phyloP scores from a whole-genome alignment of 169 alveolate genomes.

The Perkinsus chesapeaki region DNA sequence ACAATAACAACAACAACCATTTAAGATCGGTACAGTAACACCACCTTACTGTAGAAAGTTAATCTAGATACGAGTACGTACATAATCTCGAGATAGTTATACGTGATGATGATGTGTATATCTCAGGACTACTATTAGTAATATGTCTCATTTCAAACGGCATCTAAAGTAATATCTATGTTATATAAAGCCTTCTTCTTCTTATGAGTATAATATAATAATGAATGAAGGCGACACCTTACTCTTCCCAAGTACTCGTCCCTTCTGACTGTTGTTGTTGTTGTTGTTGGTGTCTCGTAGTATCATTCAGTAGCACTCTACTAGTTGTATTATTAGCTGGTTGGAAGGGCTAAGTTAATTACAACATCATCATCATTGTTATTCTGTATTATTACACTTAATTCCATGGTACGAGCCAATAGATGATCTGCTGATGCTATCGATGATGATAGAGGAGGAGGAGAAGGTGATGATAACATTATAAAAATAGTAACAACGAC shows the following conservation, averaged over 20 bases:
- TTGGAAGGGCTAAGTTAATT: background rate
- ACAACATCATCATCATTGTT: background rate
- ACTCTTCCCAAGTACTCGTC: too few species aligned
- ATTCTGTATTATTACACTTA: background rate
- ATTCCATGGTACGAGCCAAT: background rate
- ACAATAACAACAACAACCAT: background rate
- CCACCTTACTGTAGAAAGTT: too few species aligned
- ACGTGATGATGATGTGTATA: too few species aligned
- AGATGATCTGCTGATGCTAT: background rate
- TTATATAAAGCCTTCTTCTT: too few species aligned
- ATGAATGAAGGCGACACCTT: too few species aligned
- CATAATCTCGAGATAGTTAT: too few species aligned
- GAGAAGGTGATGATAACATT: background rate
- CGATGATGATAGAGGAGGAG: background rate
- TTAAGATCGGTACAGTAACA: too few species aligned
- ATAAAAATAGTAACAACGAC: background rate
- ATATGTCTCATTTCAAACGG: too few species aligned
- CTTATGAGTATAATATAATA: too few species aligned
- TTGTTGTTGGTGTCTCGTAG: background rate
- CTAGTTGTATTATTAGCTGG: background rate
- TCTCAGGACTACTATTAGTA: too few species aligned
- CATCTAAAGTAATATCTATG: too few species aligned
- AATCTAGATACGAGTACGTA: too few species aligned
- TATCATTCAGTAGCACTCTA: background rate
- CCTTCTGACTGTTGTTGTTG: background rate